Conservation (phyloP, 345 rosid species). For the Barbarea vulgaris region DNA sequence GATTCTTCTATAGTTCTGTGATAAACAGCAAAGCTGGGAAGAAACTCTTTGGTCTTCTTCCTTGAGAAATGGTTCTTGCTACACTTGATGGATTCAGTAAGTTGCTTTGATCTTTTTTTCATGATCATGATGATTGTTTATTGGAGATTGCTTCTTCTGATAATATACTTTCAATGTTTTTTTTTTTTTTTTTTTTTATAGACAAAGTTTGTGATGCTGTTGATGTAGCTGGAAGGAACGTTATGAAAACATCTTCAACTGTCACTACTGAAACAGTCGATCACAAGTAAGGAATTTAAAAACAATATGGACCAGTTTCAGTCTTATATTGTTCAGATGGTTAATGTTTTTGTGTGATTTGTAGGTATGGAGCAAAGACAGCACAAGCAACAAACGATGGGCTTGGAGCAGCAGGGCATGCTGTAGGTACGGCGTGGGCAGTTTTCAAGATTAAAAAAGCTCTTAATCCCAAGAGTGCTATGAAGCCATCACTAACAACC, state of each 20-base stretch:
- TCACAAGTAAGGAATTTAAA: conserved; percentile 53
- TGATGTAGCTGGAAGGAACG: conserved; percentile 87
- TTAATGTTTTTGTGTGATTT: conserved; percentile 10
- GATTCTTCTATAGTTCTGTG: conserved; percentile 65
- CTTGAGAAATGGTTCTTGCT: conserved; percentile 89
- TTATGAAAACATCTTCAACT: conserved; percentile 88
- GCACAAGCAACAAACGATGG: conserved; percentile 78
- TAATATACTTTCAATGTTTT: not conserved
- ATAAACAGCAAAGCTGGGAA: conserved; percentile 75
- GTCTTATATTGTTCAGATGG: not conserved
- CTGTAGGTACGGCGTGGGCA: conserved; percentile 86
- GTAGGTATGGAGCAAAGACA: conserved; percentile 84
- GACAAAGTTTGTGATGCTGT: conserved; percentile 87
- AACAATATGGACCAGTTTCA: not conserved
- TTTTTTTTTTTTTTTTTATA: conserved; percentile 31
- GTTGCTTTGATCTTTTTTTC: conserved; percentile 54
- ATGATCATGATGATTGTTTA: not conserved
- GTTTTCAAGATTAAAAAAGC: conserved; percentile 75
- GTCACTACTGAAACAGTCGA: conserved; percentile 81
- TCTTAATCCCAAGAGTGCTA: conserved; percentile 72
- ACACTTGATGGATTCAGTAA: conserved; percentile 93
- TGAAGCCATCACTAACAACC: conserved; percentile 62
- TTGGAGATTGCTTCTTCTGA: not conserved
- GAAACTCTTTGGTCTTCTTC: conserved; percentile 75
- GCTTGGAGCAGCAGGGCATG: conserved; percentile 89